Evolutionary conservation across 2,329 filamentous ascomycete species (phyloP).

Genomic region (Trichoderma koningii): DNA sequence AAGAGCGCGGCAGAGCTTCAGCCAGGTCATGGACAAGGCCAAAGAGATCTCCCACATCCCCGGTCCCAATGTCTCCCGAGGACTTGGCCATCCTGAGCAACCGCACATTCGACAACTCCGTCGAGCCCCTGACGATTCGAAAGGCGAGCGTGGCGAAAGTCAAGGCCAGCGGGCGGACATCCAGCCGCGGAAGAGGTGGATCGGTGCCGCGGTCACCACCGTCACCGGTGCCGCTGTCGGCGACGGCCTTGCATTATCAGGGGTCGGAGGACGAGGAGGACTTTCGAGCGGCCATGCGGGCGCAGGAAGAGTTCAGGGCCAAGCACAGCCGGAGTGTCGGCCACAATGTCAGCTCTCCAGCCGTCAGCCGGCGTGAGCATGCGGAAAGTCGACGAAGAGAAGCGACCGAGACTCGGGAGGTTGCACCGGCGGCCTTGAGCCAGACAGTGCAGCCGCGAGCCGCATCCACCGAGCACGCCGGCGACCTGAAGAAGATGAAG

Average conservation of each 20-base stretch:
- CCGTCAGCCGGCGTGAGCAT: conserved; percentile 40
- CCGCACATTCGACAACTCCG: conserved; percentile 36
- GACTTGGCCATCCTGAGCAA: conserved; percentile 68
- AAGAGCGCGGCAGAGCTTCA: conserved; percentile 68
- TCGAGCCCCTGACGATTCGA: conserved; percentile 49
- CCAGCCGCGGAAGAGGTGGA: conserved; percentile 54
- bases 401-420: conserved; percentile 38
- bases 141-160: conserved; percentile 43
- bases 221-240: conserved; percentile 76
- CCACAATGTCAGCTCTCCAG: conserved; percentile 44
- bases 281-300: conserved; percentile 54
- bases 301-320: conserved; percentile 58
- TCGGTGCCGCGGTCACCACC: conserved; percentile 71
- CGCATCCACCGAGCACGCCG: conserved; percentile 50
- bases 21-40: conserved; percentile 69
- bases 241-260: conserved; percentile 41
- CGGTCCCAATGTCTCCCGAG: conserved; percentile 91
- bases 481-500: conserved; percentile 58
- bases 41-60: conserved; percentile 88
- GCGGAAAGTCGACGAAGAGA: conserved; percentile 45
- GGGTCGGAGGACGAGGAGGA: conserved; percentile 68
- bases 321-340: conserved; percentile 57
- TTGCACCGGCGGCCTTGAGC: conserved; percentile 33
- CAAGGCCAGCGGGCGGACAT: conserved; percentile 49
- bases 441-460: conserved; percentile 36